A percentile compares a stretch with the other conserved stretches of the same genome.
phyloP scores from a whole-genome alignment of 1,284 basidiomycete species.

The Leccinum fallax region DNA sequence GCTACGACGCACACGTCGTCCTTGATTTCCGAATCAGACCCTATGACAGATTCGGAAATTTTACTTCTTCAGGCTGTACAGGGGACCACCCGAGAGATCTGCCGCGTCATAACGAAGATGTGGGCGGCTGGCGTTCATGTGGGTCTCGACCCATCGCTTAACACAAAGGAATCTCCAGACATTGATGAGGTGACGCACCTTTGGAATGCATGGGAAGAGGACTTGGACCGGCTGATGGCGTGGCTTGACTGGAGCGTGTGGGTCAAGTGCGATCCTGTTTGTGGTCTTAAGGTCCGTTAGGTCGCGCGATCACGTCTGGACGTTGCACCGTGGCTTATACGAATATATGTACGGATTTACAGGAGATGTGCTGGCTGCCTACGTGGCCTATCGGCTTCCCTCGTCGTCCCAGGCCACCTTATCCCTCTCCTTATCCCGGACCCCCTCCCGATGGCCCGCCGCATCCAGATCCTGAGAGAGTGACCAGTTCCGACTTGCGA shows the following conservation, averaged over 20 bases:
- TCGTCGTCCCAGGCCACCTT: not conserved
- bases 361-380: conserved; percentile 52
- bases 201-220: conserved; percentile 32
- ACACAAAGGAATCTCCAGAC: conserved; percentile 1
- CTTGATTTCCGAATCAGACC: too few relatives aligned
- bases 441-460: not conserved
- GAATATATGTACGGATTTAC: not conserved
- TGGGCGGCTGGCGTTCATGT: conserved; percentile 44
- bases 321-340: not conserved
- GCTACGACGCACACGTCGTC: conserved; percentile 38
- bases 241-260: conserved; percentile 48
- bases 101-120: conserved; percentile 44
- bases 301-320: not conserved
- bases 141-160: conserved; percentile 30
- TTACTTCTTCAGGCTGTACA: conserved; percentile 39
- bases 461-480: not conserved
- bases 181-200: conserved; percentile 7
- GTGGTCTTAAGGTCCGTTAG: conserved; percentile 35
- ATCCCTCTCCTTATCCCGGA: not conserved
- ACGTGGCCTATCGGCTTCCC: conserved; percentile 43
- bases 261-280: conserved; percentile 41
- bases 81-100: conserved; percentile 46
- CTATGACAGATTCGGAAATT: conserved; percentile 40
- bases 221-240: conserved; percentile 36
- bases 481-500: not conserved